Conservation (phyloP, 1,139 yeast genomes). For the Torulaspora globosa region DNA sequence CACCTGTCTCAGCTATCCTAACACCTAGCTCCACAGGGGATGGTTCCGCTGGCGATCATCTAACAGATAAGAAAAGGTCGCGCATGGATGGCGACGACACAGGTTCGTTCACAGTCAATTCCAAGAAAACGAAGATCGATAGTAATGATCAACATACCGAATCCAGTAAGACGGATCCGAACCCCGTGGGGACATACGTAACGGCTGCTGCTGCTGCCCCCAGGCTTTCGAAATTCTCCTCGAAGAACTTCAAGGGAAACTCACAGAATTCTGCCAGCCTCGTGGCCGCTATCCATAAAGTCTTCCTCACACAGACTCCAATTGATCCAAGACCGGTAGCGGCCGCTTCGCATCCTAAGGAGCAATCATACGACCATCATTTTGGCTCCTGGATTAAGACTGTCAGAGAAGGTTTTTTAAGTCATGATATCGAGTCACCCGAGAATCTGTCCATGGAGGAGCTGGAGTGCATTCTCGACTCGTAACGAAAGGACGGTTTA, state of each 20-base stretch:
- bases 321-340: conserved; percentile 29
- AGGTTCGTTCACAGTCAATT: not conserved
- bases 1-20: conserved; percentile 72
- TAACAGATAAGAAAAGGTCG: conserved; percentile 6
- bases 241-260: conserved; percentile 28
- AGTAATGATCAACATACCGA: not conserved
- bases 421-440: conserved; percentile 72
- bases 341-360: conserved; percentile 23
- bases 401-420: conserved; percentile 66
- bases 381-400: conserved; percentile 54
- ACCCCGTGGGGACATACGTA: conserved; percentile 30
- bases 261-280: conserved; percentile 54
- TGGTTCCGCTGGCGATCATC: conserved; percentile 2
- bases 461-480: conserved; percentile 59
- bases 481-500: conserved; percentile 12
- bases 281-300: conserved; percentile 70
- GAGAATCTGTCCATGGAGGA: conserved; percentile 73
- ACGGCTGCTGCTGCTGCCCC: conserved; percentile 87
- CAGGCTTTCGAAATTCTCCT: conserved; percentile 59
- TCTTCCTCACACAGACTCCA: conserved; percentile 49
- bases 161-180: not conserved
- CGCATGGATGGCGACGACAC: conserved; percentile 1
- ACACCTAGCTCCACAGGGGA: conserved; percentile 16
- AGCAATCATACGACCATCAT: not conserved
- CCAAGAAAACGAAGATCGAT: conserved; percentile 5